Percentiles rank a stretch among this genome's conserved stretches.
Conservation (phyloP, 306 rosid species). For the Malus fusca region DNA sequence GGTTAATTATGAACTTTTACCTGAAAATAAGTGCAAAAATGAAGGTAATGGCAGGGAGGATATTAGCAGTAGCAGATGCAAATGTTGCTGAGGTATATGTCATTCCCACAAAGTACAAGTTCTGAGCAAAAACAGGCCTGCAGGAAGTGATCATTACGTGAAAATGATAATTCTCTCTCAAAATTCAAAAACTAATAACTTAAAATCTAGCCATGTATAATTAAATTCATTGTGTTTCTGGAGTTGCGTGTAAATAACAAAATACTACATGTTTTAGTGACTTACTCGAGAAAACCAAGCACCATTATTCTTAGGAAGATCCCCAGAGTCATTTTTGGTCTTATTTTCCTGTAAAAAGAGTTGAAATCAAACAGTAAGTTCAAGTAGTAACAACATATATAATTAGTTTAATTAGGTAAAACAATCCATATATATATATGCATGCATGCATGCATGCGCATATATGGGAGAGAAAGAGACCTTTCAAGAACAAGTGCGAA, state of each 20-base stretch:
- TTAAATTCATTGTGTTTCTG: not conserved
- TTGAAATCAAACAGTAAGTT: not conserved
- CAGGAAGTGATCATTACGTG: not conserved
- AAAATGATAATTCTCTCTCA: not conserved
- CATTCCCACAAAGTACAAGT: conserved; percentile 75
- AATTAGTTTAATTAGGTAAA: not conserved
- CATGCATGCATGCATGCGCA: not conserved
- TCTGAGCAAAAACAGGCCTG: conserved; percentile 93
- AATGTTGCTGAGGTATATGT: conserved; percentile 84
- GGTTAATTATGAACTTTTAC: conserved; percentile 16
- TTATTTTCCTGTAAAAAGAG: conserved; percentile 53
- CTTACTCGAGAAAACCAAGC: conserved; percentile 91
- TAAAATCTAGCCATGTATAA: not conserved
- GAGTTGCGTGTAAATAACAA: not conserved
- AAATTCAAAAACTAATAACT: not conserved
- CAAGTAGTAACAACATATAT: not conserved
- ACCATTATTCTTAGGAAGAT: conserved; percentile 62
- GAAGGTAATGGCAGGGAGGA: conserved; percentile 91
- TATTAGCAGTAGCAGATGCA: conserved; percentile 82
- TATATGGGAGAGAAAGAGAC: conserved; percentile 18
- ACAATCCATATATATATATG: not conserved
- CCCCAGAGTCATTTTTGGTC: conserved; percentile 71
- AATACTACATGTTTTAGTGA: not conserved
- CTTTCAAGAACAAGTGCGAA: conserved; percentile 87
- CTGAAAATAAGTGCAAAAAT: conserved; percentile 78